Evolutionary conservation across 179 eudicot genomes (phyloP), one percentile per base, ranked within the genome.

Genomic region (Beta lomatogona): DNA sequence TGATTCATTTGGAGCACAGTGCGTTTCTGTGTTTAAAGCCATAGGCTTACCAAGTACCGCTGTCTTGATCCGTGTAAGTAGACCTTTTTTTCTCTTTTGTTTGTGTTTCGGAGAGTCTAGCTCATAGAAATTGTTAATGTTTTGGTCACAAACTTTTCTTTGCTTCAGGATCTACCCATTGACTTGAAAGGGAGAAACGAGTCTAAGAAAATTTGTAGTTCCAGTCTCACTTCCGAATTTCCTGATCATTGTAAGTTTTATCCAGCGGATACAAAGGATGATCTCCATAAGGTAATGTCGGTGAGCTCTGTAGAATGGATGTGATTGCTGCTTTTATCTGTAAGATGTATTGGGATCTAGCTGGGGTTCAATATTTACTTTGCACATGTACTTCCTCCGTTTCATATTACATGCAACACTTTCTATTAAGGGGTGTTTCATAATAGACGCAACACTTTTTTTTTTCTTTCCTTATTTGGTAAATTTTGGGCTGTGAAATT

Each of bases 261-360:
- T 84, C 87, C 90, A 0, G 98, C 95, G n/a, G 97, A 94, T 85
- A 89, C 92, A 57, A 93, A 90, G 83, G 99, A 94, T 80, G 98
- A 94, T 77, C 83, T 97, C 77, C 97, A 91, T 77, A 94, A 97
- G 95, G 98, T 97, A 88, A 60, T 67, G 4, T 44, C 48, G 68
- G 44, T 58, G 53, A 59, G 66, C 48, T 75, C 12, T 71, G 5
- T 73, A 45, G 55, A 3, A 55, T 52, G 11, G 14, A 19, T 79
- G 45, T 79, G 75, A 46, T 69, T 71, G 69, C 18, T 41, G 21
- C 18, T 60, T 74, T 73, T 63, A 9, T 6, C 12, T 25, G 69
- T 46, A 16, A 65, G 4, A 12, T 44, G 45, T 4, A n/a, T 15
- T 69, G 54, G 25, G 55, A 53, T n/a, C 21, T 71, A 2, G 67